A percentile compares a stretch with the other conserved stretches of the same genome.
Conservation (phyloP, 176 grass and related monocot genomes). For the Secale cereale region DNA sequence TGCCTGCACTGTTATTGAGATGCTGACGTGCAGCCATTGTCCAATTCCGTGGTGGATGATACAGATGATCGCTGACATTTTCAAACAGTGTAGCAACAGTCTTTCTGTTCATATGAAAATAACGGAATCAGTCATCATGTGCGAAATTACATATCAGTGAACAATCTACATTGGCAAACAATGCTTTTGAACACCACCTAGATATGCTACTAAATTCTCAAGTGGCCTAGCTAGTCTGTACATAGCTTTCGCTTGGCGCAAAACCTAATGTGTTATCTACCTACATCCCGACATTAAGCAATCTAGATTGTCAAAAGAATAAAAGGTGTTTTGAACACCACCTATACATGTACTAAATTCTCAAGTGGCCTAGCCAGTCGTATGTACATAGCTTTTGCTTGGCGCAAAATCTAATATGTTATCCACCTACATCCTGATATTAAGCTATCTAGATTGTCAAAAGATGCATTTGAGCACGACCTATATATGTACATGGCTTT, state of each 20-base stretch:
- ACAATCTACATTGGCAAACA: background rate
- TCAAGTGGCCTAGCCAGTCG: too few species aligned
- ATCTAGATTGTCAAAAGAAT: too few species aligned
- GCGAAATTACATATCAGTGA: slow-evolving; percentile 15
- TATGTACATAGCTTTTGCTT: too few species aligned
- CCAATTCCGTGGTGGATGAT: slow-evolving; percentile 89
- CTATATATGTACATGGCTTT: background rate
- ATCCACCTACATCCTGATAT: too few species aligned
- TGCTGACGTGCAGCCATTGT: slow-evolving; percentile 62
- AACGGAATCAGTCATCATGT: background rate
- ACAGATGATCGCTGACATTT: slow-evolving; percentile 59
- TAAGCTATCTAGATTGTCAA: background rate
- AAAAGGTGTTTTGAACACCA: too few species aligned
- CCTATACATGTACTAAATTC: too few species aligned
- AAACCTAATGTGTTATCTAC: slow-evolving; percentile 5
- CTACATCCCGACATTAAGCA: background rate
- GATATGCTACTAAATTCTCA: background rate
- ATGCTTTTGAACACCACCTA: background rate
- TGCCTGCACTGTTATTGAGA: slow-evolving; percentile 64
- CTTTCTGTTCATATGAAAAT: slow-evolving; percentile 62
- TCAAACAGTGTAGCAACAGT: slow-evolving; percentile 59
- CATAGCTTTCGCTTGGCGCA: slow-evolving; percentile 2
- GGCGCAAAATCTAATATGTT: too few species aligned
- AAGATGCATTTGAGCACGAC: background rate
- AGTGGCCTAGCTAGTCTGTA: slow-evolving; percentile 8